Conservation (phyloP, 768 basidiomycete species). For the Kwoniella heveanensis region DNA sequence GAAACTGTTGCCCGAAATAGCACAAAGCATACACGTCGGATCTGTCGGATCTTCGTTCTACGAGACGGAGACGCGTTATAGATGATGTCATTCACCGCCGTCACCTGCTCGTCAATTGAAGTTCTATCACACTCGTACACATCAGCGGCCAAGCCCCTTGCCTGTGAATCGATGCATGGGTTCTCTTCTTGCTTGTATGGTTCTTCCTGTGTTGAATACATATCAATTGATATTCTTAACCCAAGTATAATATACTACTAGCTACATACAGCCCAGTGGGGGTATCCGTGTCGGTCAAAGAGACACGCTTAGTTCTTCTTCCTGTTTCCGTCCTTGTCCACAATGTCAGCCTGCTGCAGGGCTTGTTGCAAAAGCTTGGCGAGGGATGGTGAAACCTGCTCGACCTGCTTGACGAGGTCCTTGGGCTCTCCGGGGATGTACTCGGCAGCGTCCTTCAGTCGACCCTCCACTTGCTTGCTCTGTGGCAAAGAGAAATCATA, state of each 20-base stretch:
- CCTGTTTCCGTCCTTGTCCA: constrained; percentile 43
- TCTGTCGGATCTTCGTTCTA: too few relatives aligned
- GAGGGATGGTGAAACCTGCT: constrained; percentile 40
- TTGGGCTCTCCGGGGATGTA: constrained; percentile 47
- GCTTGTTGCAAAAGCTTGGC: constrained; percentile 46
- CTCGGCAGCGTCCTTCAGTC: constrained; percentile 35
- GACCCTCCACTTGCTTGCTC: constrained; percentile 42
- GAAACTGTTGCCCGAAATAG: neutral
- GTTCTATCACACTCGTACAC: too few relatives aligned
- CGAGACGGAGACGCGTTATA: too few relatives aligned
- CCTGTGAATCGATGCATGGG: constrained; percentile 12
- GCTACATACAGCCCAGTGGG: constrained; percentile 6
- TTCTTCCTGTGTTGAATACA: constrained; percentile 6
- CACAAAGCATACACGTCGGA: neutral
- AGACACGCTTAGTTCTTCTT: constrained; percentile 24
- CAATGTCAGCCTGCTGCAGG: constrained; percentile 41
- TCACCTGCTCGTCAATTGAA: too few relatives aligned
- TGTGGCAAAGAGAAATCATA: constrained; percentile 11
- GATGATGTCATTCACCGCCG: constrained; percentile 3
- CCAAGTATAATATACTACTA: constrained; percentile 2
- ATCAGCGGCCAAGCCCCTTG: too few relatives aligned
- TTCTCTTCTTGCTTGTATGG: neutral
- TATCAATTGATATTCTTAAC: neutral
- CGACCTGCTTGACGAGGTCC: constrained; percentile 46
- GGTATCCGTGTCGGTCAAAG: neutral